Evolutionary conservation across 2,329 filamentous ascomycete species (phyloP), one percentile per base, ranked within the genome.

Genomic region (Cladophialophora yegresii): DNA sequence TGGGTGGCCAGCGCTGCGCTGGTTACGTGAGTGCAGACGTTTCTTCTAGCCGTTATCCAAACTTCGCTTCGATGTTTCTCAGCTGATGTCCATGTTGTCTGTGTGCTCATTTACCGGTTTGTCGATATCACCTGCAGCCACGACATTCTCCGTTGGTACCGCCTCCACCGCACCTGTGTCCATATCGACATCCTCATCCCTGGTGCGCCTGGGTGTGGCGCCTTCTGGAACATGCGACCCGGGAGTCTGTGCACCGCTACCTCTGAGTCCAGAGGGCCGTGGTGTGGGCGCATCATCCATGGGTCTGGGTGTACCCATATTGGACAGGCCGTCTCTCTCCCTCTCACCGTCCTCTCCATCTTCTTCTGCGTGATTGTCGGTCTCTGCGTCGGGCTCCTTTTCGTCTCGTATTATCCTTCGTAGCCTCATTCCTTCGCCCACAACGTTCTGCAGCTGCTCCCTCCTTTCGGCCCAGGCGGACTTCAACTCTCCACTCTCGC

Each of bases 361-460:
- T 16, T 81, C 85, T 54, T 87, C 54, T 28, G 32, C 56, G 8
- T 58, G 83, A 77, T 96, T 92, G 0, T 95, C 91, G 77, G 96
- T 92, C 75, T 96, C 93, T 40, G 60, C 60, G 6, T 68, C 69
- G 9, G 65, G 67, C 60, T 71, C 71, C 79, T 96, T 96, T 81
- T 97, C 93, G 73, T 96, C 93, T 66, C 92, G 87, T 73, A 98
- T 96, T 75, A 96, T 83, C 55, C 91, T 84, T 63, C 93, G 83
- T 75, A 98, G 83, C 68, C 91, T 84, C 85, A 90, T 90, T n/a
- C 92, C 92, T 79, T 97, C 93, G 65, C 93, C 90, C 74, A 96
- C 90, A 72, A 98, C 93, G 62, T 87, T 85, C 63, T 89, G 90
- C 76, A 97, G 96, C 77, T 96, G 92, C 71, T 92, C 90, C 67